Percentiles rank a stretch among this genome's conserved stretches.
Evolutionary conservation across 2,329 filamentous ascomycete genomes (phyloP).

Genomic region (Alternaria gansuensis): DNA sequence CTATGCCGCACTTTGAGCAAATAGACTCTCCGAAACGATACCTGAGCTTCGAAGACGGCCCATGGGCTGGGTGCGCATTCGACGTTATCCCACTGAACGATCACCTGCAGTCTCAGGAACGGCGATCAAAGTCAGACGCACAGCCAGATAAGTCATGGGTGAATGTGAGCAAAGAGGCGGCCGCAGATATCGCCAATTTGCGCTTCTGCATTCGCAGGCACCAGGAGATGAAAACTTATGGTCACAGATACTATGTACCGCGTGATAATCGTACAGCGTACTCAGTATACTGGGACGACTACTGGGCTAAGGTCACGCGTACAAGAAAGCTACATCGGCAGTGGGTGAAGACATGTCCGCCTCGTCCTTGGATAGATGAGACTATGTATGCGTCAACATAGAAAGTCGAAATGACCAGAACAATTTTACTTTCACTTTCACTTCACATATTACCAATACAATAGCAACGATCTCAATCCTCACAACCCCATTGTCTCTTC

Average conservation of each 20-base stretch:
- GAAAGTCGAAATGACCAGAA: not conserved
- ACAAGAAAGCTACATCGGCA: not conserved
- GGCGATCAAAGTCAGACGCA: not conserved
- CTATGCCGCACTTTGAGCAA: too few relatives aligned
- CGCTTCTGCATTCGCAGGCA: constrained; percentile 12
- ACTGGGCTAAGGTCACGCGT: not conserved
- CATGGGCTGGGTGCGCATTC: constrained; percentile 24
- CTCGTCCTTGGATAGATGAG: constrained; percentile 7
- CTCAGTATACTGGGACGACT: constrained; percentile 51
- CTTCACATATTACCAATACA: not conserved
- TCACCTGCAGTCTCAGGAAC: constrained; percentile 1
- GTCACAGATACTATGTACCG: not conserved
- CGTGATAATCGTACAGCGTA: not conserved
- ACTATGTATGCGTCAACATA: not conserved
- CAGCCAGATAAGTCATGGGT: constrained; percentile 3
- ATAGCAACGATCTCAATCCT: not conserved
- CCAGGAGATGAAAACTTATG: not conserved
- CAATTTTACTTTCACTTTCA: not conserved
- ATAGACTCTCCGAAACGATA: not conserved
- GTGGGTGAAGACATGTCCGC: constrained; percentile 1
- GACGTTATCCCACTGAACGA: constrained; percentile 20
- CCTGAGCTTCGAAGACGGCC: constrained; percentile 14
- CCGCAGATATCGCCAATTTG: constrained; percentile 19
- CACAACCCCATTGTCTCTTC: not conserved
- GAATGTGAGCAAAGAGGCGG: constrained; percentile 19